Evolutionary conservation across 1,284 basidiomycete genomes (phyloP), one percentile per base, ranked within the genome.

Genomic region (Cutaneotrichosporon curvatum): DNA sequence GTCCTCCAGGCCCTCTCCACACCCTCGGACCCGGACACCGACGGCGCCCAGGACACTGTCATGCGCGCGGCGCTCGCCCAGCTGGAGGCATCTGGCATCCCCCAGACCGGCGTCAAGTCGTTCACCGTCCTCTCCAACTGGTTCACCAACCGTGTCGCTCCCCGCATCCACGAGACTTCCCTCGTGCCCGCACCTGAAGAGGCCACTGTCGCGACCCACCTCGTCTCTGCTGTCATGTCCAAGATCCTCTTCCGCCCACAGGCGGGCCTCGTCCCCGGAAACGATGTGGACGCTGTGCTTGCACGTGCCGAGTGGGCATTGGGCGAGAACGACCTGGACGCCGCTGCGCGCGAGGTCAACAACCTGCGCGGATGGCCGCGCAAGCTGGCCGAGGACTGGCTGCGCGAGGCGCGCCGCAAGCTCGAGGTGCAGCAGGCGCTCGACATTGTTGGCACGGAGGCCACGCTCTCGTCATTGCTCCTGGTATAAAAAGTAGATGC

Each of bases 351-450:
- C 47, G 91, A 97, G 73, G 75, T 97, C 37, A 99, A 98, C 72
- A 84, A 87, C 70, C 74, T 98, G 51, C 79, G 76, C 37, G 90
- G 92, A 0, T 86, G 89, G 62, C 85, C 92, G 3, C 88, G 84
- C 67, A 74, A 81, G 45, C 71, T 98, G 46, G 75, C 94, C 46
- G 74, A 78, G 35, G 95, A 98, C 72, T 98, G 95, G 94, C 74
- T 98, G 48, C 81, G 83, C 55, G 91, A 90, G 59, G 90, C 90
- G 16, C 77, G 95, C 59, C 79, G 80, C 66, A 79, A 90, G 65
- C 73, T 98, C 58, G 90, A 96, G 73, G 89, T 95, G 37, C 79
- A 90, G 68, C 94, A 97, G 73, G 89, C 91, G 35, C 73, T 98
- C 58, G 85, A 94, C 75, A 86, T 94, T 49, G 81, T 91, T 46